Evolutionary conservation across 2,329 filamentous ascomycete species (phyloP).

Genomic region (Exophiala aquamarina): DNA sequence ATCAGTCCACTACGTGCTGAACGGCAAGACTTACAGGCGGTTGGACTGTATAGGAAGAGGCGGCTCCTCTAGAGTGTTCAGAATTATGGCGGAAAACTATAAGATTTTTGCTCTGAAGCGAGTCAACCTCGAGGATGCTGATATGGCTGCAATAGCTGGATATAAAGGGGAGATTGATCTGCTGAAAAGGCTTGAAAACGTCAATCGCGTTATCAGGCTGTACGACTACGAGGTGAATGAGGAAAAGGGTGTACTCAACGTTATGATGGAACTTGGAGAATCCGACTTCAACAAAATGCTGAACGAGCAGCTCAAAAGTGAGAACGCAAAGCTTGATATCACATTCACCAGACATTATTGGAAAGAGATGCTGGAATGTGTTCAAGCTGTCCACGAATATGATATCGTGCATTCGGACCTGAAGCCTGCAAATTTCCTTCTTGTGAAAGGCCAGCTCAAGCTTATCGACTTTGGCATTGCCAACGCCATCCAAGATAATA

Average conservation of each 20-base stretch:
- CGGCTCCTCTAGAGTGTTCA: constrained; percentile 91
- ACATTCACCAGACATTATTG: constrained; percentile 96
- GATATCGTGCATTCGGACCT: constrained; percentile 97
- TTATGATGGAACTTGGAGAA: constrained; percentile 97
- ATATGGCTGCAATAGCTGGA: constrained; percentile 77
- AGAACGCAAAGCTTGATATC: constrained; percentile 76
- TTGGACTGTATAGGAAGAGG: constrained; percentile 89
- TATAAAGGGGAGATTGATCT: constrained; percentile 97
- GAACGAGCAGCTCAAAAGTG: constrained; percentile 67
- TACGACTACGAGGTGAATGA: constrained; percentile 93
- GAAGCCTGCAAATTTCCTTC: constrained; percentile 94
- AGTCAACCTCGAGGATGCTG: constrained; percentile 85
- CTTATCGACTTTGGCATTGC: constrained; percentile 99
- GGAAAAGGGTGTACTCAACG: constrained; percentile 81
- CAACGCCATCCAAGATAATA: constrained; percentile 95
- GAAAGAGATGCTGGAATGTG: constrained; percentile 98
- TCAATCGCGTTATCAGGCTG: constrained; percentile 86
- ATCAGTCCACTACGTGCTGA: constrained; percentile 82
- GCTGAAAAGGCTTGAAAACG: constrained; percentile 74
- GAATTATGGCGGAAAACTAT: constrained; percentile 94
- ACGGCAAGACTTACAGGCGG: constrained; percentile 85
- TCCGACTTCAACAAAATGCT: constrained; percentile 87
- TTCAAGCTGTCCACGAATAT: constrained; percentile 81
- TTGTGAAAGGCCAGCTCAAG: constrained; percentile 86
- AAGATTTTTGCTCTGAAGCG: constrained; percentile 93